phyloP scores from a whole-genome alignment of 129 eudicot species.

The Lonicera japonica region DNA sequence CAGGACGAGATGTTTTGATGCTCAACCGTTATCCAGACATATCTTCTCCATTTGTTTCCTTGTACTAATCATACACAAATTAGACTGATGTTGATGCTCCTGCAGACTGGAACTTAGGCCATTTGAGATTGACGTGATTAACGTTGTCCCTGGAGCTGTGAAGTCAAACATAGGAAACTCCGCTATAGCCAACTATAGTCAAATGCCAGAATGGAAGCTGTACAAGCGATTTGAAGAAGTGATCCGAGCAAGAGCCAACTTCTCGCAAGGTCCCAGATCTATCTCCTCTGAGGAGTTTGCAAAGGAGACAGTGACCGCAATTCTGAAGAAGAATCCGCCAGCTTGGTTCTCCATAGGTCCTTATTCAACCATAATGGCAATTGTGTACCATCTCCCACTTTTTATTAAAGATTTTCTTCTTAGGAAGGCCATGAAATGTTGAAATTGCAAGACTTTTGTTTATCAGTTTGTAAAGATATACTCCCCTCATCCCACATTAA shows the following conservation, averaged over 20 bases:
- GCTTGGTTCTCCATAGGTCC: constrained; percentile 78
- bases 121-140: constrained; percentile 66
- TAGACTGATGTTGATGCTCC: neutral
- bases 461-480: too few relatives aligned
- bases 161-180: constrained; percentile 65
- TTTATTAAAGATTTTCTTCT: constrained; percentile 60
- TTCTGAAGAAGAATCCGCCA: constrained; percentile 61
- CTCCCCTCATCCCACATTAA: too few relatives aligned
- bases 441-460: neutral
- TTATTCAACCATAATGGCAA: constrained; percentile 52
- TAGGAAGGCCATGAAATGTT: constrained; percentile 47
- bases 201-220: constrained; percentile 85
- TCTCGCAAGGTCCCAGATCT: constrained; percentile 63
- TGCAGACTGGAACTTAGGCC: constrained; percentile 75
- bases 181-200: constrained; percentile 53
- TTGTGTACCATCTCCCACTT: constrained; percentile 70
- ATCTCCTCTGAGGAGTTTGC: constrained; percentile 82
- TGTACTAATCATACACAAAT: neutral
- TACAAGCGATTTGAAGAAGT: constrained; percentile 72
- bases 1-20: too few relatives aligned
- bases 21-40: too few relatives aligned
- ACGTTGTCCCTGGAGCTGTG: constrained; percentile 73
- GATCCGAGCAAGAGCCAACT: constrained; percentile 54
- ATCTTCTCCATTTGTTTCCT: too few relatives aligned
- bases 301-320: constrained; percentile 52